Evolutionary conservation across 352 stramenopile species (phyloP), one percentile per base, ranked within the genome.

Genomic region (Globisporangium barbulae): DNA sequence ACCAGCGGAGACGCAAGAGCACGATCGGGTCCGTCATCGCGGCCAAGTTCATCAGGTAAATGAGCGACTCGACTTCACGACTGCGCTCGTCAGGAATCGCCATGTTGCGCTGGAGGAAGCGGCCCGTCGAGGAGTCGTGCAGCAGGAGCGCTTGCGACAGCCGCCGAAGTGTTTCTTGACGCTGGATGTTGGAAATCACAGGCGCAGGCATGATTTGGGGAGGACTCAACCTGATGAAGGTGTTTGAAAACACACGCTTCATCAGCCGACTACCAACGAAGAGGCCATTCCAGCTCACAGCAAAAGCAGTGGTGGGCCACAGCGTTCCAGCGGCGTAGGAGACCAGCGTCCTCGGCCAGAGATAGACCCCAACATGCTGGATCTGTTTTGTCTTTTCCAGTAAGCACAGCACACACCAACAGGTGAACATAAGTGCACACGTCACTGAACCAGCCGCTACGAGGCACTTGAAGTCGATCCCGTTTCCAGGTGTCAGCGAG

Each of bases 281-380:
- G 28, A 63, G 33, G n/a, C 53, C 59, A 35, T 52, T 37, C 64
- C 64, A 71, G 22, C 45, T 62, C 8, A 68, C 44, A 8, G 45
- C 63, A 2, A 71, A 39, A 39, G 21, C 53, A 63, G 15, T 50
- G n/a, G 37, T 9, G 15, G 60, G 47, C 65, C 65, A 71, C 28
- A 67, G 54, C 21, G 52, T 57, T 28, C 48, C 53, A 45, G 60
- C 67, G 5, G 67, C 57, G 39, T 70, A 72, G 37, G 67, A 65
- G 10, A 58, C 48, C 13, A 53, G 53, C 9, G 67, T 67, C 13
- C 49, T 50, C 10, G 48, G 48, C 12, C 22, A 48, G 21, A 69
- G 35, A 50, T 67, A 69, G 44, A 71, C 17, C 6, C 42, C 30
- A 5, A 58, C 12, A 7, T n/a, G 65, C 17, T 45, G 21, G 21